Evolutionary conservation across 139 green algal genomes (phyloP), one percentile per base, ranked within the genome.

Genomic region (Monoraphidium neglectum): DNA sequence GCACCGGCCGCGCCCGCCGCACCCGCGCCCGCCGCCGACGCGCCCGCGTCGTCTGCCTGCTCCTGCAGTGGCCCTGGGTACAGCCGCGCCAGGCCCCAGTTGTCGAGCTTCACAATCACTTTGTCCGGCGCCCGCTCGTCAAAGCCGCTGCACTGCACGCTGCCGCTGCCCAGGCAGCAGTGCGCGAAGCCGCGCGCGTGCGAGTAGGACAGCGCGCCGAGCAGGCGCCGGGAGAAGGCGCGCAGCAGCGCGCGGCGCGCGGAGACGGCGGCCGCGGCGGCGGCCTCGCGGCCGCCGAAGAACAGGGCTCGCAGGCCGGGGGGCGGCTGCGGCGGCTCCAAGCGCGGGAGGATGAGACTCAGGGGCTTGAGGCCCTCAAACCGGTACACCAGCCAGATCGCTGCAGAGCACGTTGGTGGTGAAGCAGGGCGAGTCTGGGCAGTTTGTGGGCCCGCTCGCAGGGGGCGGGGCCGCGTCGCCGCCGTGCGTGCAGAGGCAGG

Each of bases 91-190:
- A 80, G 75, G 1, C 75, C 64, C 64, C 68, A 72, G 73, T 93
- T 89, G 49, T 91, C 83, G 32, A 90, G 86, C 1, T 84, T 87
- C 51, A 73, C 81, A 24, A 93, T 77, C 74, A 93, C 69, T 36
- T 53, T 18, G 32, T 61, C 54, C 4, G 70, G 26, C 1, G 69
- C 89, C 40, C 15, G 81, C 77, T 35, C 87, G 76, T 24, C 46
- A 62, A 33, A 67, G 2, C 62, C 64, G 51, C 64, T 79, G 35
- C 71, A 30, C 5, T 65, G 46, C 1, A 72, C 63, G 30, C 62
- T 54, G 62, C 73, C 73, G 1, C 33, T 33, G 15, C 89, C 89
- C 36, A 93, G 68, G 2, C 85, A 81, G 23, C 89, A 88, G 72
- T 93, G 89, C 32, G 84, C 81, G 1, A 93, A 83, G 35, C 75